phyloP scores from a whole-genome alignment of 129 eudicot species.

The Arctium minus region DNA sequence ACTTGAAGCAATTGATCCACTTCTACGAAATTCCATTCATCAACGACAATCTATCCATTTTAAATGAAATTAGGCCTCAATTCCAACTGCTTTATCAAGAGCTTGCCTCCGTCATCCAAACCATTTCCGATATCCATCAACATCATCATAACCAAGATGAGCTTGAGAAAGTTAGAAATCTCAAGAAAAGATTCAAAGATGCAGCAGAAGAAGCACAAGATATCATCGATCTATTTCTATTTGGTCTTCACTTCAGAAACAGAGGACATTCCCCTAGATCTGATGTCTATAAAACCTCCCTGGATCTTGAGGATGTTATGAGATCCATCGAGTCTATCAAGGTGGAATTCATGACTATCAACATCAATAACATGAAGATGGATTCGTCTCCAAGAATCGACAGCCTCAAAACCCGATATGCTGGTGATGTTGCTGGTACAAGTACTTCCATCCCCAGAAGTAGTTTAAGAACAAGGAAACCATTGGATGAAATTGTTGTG shows the following conservation, averaged over 20 bases:
- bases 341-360: neutral
- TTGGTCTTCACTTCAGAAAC: neutral
- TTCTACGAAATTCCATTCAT: too few species aligned
- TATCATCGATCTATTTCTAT: neutral
- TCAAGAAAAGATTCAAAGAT: neutral
- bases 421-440: too few species aligned
- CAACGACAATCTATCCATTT: too few species aligned
- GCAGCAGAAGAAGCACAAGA: neutral
- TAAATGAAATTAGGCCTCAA: neutral
- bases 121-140: neutral
- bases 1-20: too few species aligned
- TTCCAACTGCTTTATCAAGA: neutral
- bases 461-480: too few species aligned
- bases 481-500: too few species aligned
- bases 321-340: neutral
- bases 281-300: neutral
- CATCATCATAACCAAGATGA: neutral
- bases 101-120: neutral
- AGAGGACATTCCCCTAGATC: neutral
- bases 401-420: neutral
- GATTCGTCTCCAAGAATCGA: neutral
- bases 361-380: neutral
- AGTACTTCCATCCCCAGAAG: too few species aligned
- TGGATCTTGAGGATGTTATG: neutral
- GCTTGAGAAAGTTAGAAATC: neutral